Evolutionary conservation across 2,329 filamentous ascomycete genomes (phyloP), one percentile per base, ranked within the genome.

Genomic region (Mollisiaceae sp.): DNA sequence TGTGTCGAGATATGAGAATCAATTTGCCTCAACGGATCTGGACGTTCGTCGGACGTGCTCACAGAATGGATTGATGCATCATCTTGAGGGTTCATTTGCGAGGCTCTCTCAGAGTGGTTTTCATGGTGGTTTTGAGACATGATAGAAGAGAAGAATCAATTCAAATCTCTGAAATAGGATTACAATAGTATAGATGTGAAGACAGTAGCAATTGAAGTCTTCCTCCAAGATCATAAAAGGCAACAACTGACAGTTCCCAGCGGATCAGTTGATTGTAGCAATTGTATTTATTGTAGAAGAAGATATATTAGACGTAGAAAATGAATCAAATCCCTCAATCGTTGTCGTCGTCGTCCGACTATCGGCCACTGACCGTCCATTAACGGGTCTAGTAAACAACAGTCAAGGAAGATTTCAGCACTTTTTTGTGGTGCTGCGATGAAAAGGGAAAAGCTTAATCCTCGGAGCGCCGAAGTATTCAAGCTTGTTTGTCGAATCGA

Each of bases 1-100:
- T 75, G 73, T 8, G 72, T 70, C 41, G 74, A 75, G 6, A 70
- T 63, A 32, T 74, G 71, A 2, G 73, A 68, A n/a, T 67, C 65
- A n/a, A 73, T 62, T 38, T 72, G 68, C 12, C 62, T 60, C 38
- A 74, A 32, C 3, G 27, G 24, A 35, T 60, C 20, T 1, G 65
- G 67, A 18, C 32, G 59, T 9, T 64, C 60, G 2, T 69, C 57
- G 15, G 47, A 65, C 20, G 61, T 67, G 63, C 61, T 67, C 24
- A 64, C 54, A 20, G 67, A 68, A 47, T 64, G 65, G n/a, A 74
- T 72, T 14, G 72, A 72, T 50, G 54, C 12, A 62, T 68, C 67
- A 62, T 68, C 61, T 24, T 67, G 64, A 20, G 24, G 47, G 55
- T 63, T 62, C 24, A 52, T 41, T 41, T 68, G 60, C 39, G 58